Evolutionary conservation across 1,139 yeast species (phyloP).

Genomic region (Zygosaccharomyces pseudobailii): DNA sequence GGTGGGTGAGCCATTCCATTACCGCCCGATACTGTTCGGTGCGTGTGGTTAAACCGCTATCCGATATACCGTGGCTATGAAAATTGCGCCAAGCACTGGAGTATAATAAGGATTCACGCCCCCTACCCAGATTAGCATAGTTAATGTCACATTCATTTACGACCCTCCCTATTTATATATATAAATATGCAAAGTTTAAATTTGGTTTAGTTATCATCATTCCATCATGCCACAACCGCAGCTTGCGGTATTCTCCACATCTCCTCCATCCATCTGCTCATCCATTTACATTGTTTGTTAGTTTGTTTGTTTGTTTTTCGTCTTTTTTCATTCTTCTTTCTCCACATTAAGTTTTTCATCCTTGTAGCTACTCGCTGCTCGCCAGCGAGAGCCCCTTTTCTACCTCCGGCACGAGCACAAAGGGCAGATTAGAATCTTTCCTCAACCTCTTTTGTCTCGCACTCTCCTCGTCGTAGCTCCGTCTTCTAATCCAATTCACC

Average conservation of each 20-base stretch:
- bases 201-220: neutral
- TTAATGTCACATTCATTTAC: neutral
- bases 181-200: neutral
- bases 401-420: conserved; percentile 16
- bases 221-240: neutral
- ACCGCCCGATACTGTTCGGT: too few species aligned
- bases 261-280: neutral
- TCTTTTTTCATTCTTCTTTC: neutral
- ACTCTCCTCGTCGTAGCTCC: neutral
- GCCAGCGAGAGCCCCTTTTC: conserved; percentile 12
- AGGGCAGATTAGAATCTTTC: conserved; percentile 24
- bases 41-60: too few species aligned
- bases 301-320: too few species aligned
- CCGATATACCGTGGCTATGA: too few species aligned
- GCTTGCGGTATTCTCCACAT: neutral
- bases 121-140: too few species aligned
- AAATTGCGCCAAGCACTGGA: too few species aligned
- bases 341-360: neutral
- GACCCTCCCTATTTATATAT: neutral
- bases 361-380: neutral
- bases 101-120: too few species aligned
- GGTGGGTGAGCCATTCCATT: too few species aligned
- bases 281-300: neutral
- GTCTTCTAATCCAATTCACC: neutral
- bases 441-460: conserved; percentile 19